phyloP scores from a whole-genome alignment of 768 basidiomycete genomes.

The Kwoniella pini region DNA sequence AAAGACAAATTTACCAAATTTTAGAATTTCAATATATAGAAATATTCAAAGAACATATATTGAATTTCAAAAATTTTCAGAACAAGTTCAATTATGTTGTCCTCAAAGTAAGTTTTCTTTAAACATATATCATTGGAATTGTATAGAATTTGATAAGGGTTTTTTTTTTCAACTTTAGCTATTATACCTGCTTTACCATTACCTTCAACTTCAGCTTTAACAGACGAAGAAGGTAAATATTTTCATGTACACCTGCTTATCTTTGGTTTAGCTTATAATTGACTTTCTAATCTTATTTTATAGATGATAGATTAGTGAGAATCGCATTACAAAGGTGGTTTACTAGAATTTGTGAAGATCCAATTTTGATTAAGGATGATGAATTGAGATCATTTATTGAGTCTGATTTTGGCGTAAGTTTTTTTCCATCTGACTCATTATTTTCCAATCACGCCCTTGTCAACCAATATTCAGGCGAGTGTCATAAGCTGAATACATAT shows the following conservation, averaged over 20 bases:
- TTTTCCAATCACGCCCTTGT: too few relatives aligned
- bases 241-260: too few relatives aligned
- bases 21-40: constrained; percentile 62
- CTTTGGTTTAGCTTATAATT: too few relatives aligned
- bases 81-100: constrained; percentile 81
- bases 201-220: constrained; percentile 93
- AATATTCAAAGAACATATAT: constrained; percentile 93
- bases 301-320: constrained; percentile 88
- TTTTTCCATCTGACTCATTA: neutral
- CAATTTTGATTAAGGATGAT: constrained; percentile 82
- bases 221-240: constrained; percentile 81
- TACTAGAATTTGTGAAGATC: constrained; percentile 86
- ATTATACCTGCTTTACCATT: constrained; percentile 94
- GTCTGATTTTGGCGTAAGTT: constrained; percentile 81
- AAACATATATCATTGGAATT: too few relatives aligned
- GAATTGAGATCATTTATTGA: constrained; percentile 94
- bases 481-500: neutral
- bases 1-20: constrained; percentile 91
- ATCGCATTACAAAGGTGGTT: constrained; percentile 96
- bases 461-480: too few relatives aligned
- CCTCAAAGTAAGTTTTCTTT: constrained; percentile 66
- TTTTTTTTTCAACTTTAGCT: constrained; percentile 51
- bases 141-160: too few relatives aligned
- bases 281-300: too few relatives aligned
- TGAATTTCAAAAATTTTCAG: constrained; percentile 93